Evolutionary conservation across 805 yeast species (phyloP).

Genomic region (Lachancea cidri): DNA sequence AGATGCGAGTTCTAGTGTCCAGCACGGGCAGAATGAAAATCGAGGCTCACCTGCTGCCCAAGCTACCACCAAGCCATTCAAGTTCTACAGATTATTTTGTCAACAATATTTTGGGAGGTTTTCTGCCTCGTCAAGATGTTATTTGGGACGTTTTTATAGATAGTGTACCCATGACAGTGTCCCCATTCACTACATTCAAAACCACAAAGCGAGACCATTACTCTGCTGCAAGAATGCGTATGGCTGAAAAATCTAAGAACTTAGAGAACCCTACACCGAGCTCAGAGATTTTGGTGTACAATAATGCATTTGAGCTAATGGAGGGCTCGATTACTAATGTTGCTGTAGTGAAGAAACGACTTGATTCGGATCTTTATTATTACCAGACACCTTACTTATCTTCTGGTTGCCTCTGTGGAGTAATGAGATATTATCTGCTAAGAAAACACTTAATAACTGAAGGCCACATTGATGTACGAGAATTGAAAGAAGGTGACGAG

Average conservation of each 20-base stretch:
- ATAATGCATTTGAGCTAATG: conserved; percentile 52
- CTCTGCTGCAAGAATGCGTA: conserved; percentile 51
- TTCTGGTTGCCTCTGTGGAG: conserved; percentile 83
- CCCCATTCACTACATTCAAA: conserved; percentile 83
- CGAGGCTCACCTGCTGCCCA: conserved; percentile 33
- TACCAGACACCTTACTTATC: conserved; percentile 83
- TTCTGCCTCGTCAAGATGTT: conserved; percentile 21
- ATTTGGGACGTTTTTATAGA: conserved; percentile 64
- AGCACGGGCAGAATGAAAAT: conserved; percentile 34
- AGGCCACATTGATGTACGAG: conserved; percentile 37
- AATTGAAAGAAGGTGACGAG: conserved; percentile 60
- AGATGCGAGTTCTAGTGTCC: conserved; percentile 43
- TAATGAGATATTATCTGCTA: conserved; percentile 61
- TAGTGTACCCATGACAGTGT: conserved; percentile 42
- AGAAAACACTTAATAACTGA: conserved; percentile 50
- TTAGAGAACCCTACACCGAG: conserved; percentile 6
- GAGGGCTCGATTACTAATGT: conserved; percentile 84
- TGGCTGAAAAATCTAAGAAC: conserved; percentile 28
- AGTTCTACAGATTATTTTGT: conserved; percentile 22
- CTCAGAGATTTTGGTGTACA: conserved; percentile 68
- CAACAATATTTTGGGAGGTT: conserved; percentile 24
- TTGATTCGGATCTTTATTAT: conserved; percentile 27
- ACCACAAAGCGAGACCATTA: conserved; percentile 71
- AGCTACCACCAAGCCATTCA: conserved; percentile 17
- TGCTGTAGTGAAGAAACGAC: conserved; percentile 43